Evolutionary conservation across 2,329 filamentous ascomycete genomes (phyloP), one percentile per base, ranked within the genome.

Genomic region (Cladosporium sp.): DNA sequence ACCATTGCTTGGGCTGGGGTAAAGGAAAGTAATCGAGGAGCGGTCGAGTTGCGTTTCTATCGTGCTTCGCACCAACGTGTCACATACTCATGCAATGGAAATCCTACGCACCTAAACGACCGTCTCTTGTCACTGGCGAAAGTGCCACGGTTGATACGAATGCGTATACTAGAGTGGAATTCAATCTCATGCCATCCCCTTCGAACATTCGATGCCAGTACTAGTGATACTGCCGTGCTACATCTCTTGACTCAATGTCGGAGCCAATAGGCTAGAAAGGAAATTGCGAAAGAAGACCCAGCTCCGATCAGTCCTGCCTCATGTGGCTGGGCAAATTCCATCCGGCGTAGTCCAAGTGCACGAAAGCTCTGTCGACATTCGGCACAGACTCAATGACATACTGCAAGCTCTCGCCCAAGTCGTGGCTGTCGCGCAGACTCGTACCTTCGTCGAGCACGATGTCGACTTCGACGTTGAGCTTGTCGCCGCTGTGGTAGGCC

Each of bases 351-450:
- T 84, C 82, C 68, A 83, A 77, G 70, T 84, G 82, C 65, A 84
- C 82, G 71, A 84, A 84, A 3, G 82, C 82, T 6, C 82, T 76
- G 70, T 84, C 82, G 12, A 95, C 91, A 69, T 89, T 89, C 28
- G 91, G 91, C 49, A 95, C 90, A 66, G 89, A 91, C 80, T 95
- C 92, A 37, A 95, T 83, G 67, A 95, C 91, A 78, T 95, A 93
- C 72, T 93, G 91, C 78, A 96, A 77, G 66, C 86, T 88, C 81
- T 93, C 90, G 55, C 87, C 87, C 62, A 96, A 79, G 77, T 96
- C 92, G 78, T 96, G 92, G 69, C 88, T 91, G 76, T 95, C 91
- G 72, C 91, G 88, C 69, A 96, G 80, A 31, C 86, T 88, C 66
- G 89, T 92, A 69, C 86, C 85, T 71, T 91, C 89, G 68, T 93